Conservation (phyloP, 768 basidiomycete genomes). For the Kwoniella newhampshirensis region DNA sequence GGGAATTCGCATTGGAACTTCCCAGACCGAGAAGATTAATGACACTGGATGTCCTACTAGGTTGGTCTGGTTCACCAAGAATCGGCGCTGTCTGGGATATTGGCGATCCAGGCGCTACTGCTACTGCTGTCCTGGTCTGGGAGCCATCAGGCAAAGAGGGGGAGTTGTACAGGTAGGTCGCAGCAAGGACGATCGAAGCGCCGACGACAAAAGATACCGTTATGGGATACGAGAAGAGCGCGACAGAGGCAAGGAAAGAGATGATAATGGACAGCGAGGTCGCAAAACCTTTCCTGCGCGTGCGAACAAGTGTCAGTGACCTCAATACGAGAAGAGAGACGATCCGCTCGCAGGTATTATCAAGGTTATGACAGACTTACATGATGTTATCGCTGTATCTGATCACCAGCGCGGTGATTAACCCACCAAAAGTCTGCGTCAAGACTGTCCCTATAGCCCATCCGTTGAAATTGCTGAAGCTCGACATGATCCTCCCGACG, state of each 20-base stretch:
- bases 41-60: slow-evolving; percentile 40
- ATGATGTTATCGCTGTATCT: slow-evolving; percentile 79
- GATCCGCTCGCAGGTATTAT: slow-evolving; percentile 20
- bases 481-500: slow-evolving; percentile 47
- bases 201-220: slow-evolving; percentile 83
- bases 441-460: slow-evolving; percentile 91
- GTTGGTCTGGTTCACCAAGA: slow-evolving; percentile 48
- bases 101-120: slow-evolving; percentile 47
- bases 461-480: slow-evolving; percentile 80
- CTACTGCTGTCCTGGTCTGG: slow-evolving; percentile 38
- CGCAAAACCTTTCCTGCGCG: slow-evolving; percentile 75
- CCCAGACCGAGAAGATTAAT: slow-evolving; percentile 45
- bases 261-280: slow-evolving; percentile 91
- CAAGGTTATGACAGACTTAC: slow-evolving; percentile 27
- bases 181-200: slow-evolving; percentile 74
- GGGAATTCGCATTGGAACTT: slow-evolving; percentile 3
- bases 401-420: slow-evolving; percentile 90
- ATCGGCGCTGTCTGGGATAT: slow-evolving; percentile 47
- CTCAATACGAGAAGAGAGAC: background rate
- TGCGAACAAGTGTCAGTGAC: slow-evolving; percentile 12
- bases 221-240: slow-evolving; percentile 84
- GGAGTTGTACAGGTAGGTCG: slow-evolving; percentile 91
- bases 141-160: slow-evolving; percentile 51
- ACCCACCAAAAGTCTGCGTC: slow-evolving; percentile 85
- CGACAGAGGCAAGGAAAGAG: slow-evolving; percentile 87